Conservation (phyloP, 2,329 filamentous ascomycete species). For the Knoxdaviesia capensis region DNA sequence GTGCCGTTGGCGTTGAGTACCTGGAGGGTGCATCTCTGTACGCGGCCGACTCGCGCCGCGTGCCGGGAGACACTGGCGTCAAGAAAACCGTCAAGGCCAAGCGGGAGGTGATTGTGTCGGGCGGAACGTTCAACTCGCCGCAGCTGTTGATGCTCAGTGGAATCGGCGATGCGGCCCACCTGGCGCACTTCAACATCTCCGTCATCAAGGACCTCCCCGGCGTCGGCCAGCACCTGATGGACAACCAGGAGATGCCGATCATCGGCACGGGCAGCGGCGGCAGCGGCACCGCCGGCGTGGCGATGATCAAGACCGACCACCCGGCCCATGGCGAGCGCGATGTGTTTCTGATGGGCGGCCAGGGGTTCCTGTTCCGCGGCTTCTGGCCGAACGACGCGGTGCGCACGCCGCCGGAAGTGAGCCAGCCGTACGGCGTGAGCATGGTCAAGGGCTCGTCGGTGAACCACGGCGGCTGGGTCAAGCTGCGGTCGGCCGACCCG, state of each 20-base stretch:
- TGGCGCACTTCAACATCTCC: constrained; percentile 22
- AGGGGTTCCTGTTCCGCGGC: constrained; percentile 3
- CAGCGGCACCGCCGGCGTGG: constrained; percentile 2
- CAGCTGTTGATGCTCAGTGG: constrained; percentile 31
- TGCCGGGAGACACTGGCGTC: constrained; percentile 8
- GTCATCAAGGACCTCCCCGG: constrained; percentile 23
- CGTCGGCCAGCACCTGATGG: constrained; percentile 26
- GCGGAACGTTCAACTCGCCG: constrained; percentile 28
- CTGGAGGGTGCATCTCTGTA: constrained; percentile 7
- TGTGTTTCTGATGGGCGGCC: constrained; percentile 5
- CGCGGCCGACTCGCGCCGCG: constrained; percentile 14
- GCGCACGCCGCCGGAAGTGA: not conserved
- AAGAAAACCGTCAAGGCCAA: constrained; percentile 10
- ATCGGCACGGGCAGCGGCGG: constrained; percentile 7
- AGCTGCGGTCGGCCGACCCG: constrained; percentile 36
- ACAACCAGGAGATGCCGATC: constrained; percentile 20
- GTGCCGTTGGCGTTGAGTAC: constrained; percentile 19
- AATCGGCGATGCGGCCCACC: constrained; percentile 20
- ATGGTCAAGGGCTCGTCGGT: constrained; percentile 5
- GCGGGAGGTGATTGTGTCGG: constrained; percentile 27
- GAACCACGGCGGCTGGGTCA: constrained; percentile 43
- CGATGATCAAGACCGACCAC: constrained; percentile 4
- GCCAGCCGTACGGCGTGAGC: constrained; percentile 3
- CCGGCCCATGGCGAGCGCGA: constrained; percentile 5
- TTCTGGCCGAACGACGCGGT: constrained; percentile 4